Percentiles rank a stretch among this genome's conserved stretches.
These are phyloP conservation scores for Violaceomyces palustris DNA, from an alignment of 1,284 basidiomycete species.

Conservation along the genomic window DNA sequence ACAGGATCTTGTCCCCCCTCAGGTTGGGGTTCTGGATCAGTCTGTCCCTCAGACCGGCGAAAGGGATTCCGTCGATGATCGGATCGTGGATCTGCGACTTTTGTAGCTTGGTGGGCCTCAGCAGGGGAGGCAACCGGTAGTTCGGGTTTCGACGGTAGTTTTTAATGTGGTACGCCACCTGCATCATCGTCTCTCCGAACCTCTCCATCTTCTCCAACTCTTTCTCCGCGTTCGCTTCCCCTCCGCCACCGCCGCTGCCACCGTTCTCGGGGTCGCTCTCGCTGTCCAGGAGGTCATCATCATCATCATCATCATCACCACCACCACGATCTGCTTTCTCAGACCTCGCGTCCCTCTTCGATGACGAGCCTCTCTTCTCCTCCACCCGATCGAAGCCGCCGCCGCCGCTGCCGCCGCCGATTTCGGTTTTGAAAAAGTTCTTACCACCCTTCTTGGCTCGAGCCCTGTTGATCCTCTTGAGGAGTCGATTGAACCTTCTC, in stretches of 20 bases:
- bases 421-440: too few species aligned
- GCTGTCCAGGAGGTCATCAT: too few species aligned
- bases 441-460: too few species aligned
- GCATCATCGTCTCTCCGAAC: slow-evolving; percentile 8
- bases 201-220: slow-evolving; percentile 7
- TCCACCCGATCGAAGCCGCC: too few species aligned
- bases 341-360: too few species aligned
- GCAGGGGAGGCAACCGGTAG: slow-evolving; percentile 27
- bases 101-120: slow-evolving; percentile 31
- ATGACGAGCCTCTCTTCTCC: too few species aligned
- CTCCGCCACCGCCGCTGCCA: not conserved
- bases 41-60: slow-evolving; percentile 24
- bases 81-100: slow-evolving; percentile 28
- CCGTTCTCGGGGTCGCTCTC: not conserved
- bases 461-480: too few species aligned
- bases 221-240: slow-evolving; percentile 1
- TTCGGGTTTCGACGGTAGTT: slow-evolving; percentile 19
- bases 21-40: slow-evolving; percentile 20
- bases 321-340: too few species aligned
- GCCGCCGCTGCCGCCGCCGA: too few species aligned
- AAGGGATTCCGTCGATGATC: slow-evolving; percentile 23
- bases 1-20: slow-evolving; percentile 15
- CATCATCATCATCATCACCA: too few species aligned
- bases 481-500: too few species aligned
- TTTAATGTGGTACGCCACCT: slow-evolving; percentile 22